A percentile compares a stretch with the other conserved stretches of the same genome.
Conservation (phyloP, 2,329 filamentous ascomycete genomes). For the Lojkania enalia region DNA sequence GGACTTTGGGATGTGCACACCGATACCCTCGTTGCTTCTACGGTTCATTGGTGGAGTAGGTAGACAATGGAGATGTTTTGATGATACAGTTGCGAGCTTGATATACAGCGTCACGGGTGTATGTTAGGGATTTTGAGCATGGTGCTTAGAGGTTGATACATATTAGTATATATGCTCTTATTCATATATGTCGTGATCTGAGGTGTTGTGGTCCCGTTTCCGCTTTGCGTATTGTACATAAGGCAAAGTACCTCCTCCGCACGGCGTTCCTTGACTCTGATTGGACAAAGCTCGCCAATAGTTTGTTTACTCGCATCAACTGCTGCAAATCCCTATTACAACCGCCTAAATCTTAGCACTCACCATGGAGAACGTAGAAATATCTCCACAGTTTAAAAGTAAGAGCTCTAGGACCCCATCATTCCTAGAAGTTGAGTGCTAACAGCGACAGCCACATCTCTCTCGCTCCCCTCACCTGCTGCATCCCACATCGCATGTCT, state of each 20-base stretch:
- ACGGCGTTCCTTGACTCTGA: conserved; percentile 12
- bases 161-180: too few relatives aligned
- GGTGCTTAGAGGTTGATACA: too few relatives aligned
- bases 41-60: conserved; percentile 18
- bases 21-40: conserved; percentile 42
- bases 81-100: too few relatives aligned
- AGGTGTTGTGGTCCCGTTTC: too few relatives aligned
- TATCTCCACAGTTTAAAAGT: conserved; percentile 41
- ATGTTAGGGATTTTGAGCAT: too few relatives aligned
- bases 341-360: neutral
- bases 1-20: conserved; percentile 25
- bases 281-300: conserved; percentile 20
- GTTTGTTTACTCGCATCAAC: conserved; percentile 39
- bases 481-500: conserved; percentile 46
- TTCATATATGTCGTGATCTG: too few relatives aligned
- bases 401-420: neutral
- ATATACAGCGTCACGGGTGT: too few relatives aligned
- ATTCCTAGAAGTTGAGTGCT: neutral
- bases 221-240: too few relatives aligned
- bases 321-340: conserved; percentile 10
- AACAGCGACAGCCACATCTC: conserved; percentile 29
- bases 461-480: conserved; percentile 44
- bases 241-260: too few relatives aligned
- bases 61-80: conserved; percentile 9
- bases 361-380: conserved; percentile 32